Base-by-base conservation (phyloP, 352 stramenopile genomes). In the Phytopythium helicoides region DNA sequence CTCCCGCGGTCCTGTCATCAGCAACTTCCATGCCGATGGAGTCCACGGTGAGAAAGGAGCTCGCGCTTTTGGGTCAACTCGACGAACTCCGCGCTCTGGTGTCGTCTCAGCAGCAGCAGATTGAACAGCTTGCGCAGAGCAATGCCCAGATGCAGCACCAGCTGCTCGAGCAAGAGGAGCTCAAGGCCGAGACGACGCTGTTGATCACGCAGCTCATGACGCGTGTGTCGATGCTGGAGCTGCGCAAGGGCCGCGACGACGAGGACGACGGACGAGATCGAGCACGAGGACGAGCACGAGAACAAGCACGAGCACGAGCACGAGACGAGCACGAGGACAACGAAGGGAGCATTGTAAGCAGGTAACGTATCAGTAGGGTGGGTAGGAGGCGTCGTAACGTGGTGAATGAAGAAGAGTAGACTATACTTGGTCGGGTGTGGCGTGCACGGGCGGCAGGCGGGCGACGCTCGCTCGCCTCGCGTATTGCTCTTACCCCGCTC, bases 201-300 rank as follows among this genome's bases (percentile, higher is more conserved):
- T 62, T 93, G 9, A 88, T 93, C 56, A 93, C 78, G 44, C 78
- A 93, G 54, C 64, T 93, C 52, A 91, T 93, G 81, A 93, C 81
- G 22, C 81, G 83, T 42, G 78, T 93, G 26, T 92, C 83, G 19
- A 56, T 87, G 54, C 73, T 93, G 19, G 83, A 93, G 44, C 52
- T 93, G 33, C 66, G 84, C 33, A 72, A 73, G 33, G 61, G 75
- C 18, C 56, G 52, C 39, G 37, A 67, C n/a, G 15, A 67, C 26
- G 34, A 71, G n/a, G 58, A 73, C 7, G 47, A 64, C 12, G 6
- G 62, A 70, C 18, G 60, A 45, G 11, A 37, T 72, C 3, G 50
- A 63, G n/a, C 54, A 67, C 23, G 62, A 75, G 26, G 60, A 57
- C 37, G 58, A 64, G 34, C 58, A 76, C 11, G 59, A 76, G 22